A percentile compares a stretch with the other conserved stretches of the same genome.
phyloP scores from a whole-genome alignment of 139 green algal species.

The Micractinium sp. region DNA sequence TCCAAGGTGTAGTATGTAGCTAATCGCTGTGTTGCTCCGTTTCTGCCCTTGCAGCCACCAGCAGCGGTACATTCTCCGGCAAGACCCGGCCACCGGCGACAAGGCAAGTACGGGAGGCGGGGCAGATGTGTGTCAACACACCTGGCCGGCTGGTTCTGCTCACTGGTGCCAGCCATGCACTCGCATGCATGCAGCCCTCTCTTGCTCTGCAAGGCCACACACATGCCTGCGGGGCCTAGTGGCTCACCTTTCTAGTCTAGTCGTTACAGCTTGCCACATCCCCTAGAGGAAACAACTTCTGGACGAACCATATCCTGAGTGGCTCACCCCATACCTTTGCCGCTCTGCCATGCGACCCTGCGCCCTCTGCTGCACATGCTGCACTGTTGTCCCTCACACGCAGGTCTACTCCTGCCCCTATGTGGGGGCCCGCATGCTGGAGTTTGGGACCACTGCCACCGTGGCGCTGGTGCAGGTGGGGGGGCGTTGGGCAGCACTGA shows the following conservation, averaged over 20 bases:
- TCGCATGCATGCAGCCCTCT: too few species aligned
- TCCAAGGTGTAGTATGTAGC: too few species aligned
- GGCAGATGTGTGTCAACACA: not conserved
- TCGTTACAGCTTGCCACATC: too few species aligned
- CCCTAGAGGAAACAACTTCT: too few species aligned
- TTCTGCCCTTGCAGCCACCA: not conserved
- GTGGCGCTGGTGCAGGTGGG: constrained; percentile 61
- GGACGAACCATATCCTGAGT: too few species aligned
- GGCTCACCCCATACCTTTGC: too few species aligned
- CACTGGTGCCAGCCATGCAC: not conserved
- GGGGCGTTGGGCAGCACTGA: not conserved
- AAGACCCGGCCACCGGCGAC: not conserved
- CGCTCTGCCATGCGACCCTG: too few species aligned
- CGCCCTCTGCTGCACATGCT: too few species aligned
- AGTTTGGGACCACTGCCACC: constrained; percentile 75
- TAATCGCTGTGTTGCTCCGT: too few species aligned
- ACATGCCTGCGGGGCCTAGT: too few species aligned
- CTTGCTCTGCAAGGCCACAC: too few species aligned
- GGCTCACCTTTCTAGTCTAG: too few species aligned
- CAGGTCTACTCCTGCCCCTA: constrained; percentile 12
- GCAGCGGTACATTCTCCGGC: not conserved
- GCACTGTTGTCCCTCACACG: not conserved
- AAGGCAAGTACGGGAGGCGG: not conserved
- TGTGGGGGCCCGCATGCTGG: constrained; percentile 41
- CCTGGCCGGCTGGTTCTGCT: not conserved